Evolutionary conservation across 768 basidiomycete genomes (phyloP).

Genomic region (Agrocybe chaxingu): DNA sequence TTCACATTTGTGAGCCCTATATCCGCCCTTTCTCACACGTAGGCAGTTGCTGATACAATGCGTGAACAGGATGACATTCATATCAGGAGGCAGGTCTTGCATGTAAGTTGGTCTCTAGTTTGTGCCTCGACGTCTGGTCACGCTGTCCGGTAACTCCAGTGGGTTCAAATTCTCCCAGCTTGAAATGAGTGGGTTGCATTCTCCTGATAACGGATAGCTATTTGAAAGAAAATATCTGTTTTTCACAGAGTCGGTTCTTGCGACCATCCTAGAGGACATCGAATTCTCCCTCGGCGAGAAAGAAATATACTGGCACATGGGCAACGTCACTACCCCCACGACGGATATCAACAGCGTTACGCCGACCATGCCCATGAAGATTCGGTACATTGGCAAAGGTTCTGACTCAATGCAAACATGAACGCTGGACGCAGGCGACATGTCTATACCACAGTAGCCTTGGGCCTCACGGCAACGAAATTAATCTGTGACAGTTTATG

Average conservation of each 20-base stretch:
- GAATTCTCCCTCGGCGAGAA: slow-evolving; percentile 19
- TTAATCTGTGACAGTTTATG: no score
- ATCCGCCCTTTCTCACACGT: neutral
- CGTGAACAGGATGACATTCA: slow-evolving; percentile 14
- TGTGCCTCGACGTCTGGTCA: slow-evolving; percentile 13
- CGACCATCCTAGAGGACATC: slow-evolving; percentile 15
- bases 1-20: slow-evolving; percentile 33
- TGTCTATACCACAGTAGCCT: no score
- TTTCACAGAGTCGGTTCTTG: slow-evolving; percentile 19
- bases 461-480: no score
- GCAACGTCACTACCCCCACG: slow-evolving; percentile 18
- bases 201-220: neutral
- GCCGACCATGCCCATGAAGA: slow-evolving; percentile 9
- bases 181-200: slow-evolving; percentile 41
- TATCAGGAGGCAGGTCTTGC: slow-evolving; percentile 14
- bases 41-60: neutral
- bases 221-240: neutral
- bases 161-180: slow-evolving; percentile 55
- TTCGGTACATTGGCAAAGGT: neutral
- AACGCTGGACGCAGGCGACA: no score
- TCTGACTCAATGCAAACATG: no score
- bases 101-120: neutral
- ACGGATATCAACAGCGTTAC: neutral
- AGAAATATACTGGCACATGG: slow-evolving; percentile 26
- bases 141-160: slow-evolving; percentile 34